These are phyloP conservation scores for Blakeslea trispora DNA, from an alignment of 371 early-diverging fungal genomes.

Conservation along the genomic window DNA sequence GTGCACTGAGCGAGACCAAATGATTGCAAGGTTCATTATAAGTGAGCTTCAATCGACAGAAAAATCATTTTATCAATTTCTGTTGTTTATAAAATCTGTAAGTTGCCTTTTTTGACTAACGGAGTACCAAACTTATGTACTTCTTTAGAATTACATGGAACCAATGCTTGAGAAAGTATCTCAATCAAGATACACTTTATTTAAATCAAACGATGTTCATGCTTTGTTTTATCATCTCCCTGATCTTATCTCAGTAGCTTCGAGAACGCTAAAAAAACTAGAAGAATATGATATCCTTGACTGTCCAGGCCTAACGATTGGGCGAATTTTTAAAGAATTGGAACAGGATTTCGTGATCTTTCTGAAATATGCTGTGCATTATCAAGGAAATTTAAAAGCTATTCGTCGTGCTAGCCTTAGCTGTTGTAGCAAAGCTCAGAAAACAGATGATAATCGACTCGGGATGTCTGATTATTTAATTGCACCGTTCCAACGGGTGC, in stretches of 20 bases:
- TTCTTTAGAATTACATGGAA: slow-evolving; percentile 39
- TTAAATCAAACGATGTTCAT: slow-evolving; percentile 34
- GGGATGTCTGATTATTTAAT: slow-evolving; percentile 46
- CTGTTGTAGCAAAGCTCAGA: slow-evolving; percentile 22
- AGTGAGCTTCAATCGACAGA: slow-evolving; percentile 28
- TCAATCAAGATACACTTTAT: slow-evolving; percentile 26
- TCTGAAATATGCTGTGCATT: slow-evolving; percentile 48
- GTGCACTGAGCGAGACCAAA: slow-evolving; percentile 6
- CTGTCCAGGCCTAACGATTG: slow-evolving; percentile 13
- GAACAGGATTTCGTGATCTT: slow-evolving; percentile 39
- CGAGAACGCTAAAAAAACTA: slow-evolving; percentile 1
- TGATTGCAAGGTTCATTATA: slow-evolving; percentile 24
- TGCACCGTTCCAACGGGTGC: slow-evolving; percentile 46
- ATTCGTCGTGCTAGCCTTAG: slow-evolving; percentile 41
- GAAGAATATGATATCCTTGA: slow-evolving; percentile 11
- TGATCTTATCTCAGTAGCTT: slow-evolving; percentile 15
- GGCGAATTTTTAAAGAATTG: slow-evolving; percentile 30
- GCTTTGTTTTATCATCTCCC: slow-evolving; percentile 38
- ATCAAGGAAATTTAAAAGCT: slow-evolving; percentile 34
- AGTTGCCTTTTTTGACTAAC: not conserved
- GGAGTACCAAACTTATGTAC: no score
- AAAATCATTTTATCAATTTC: slow-evolving; percentile 35
- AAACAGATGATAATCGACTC: slow-evolving; percentile 35
- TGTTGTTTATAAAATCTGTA: slow-evolving; percentile 38
- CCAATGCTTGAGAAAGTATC: slow-evolving; percentile 34